phyloP scores from a whole-genome alignment of 2,329 filamentous ascomycete genomes.

The Monilinia laxa region DNA sequence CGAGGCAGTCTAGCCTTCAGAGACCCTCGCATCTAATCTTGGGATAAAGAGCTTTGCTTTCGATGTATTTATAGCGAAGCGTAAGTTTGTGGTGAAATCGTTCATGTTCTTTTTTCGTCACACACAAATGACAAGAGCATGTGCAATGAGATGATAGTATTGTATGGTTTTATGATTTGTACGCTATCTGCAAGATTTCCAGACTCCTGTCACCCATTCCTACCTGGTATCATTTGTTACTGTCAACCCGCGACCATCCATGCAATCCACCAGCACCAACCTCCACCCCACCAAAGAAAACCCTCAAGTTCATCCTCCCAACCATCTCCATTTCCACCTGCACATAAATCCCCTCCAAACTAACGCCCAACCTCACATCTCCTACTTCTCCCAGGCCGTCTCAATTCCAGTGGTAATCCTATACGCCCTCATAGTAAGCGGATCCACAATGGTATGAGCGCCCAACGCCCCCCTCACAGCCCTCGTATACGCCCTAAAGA shows the following conservation, averaged over 20 bases:
- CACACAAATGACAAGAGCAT: too few species aligned
- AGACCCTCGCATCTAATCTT: too few species aligned
- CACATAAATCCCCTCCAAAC: not conserved
- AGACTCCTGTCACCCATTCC: not conserved
- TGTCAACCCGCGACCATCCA: not conserved
- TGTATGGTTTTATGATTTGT: not conserved
- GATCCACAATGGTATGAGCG: conserved; percentile 4
- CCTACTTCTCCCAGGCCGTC: too few species aligned
- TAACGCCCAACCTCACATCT: not conserved
- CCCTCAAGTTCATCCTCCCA: too few species aligned
- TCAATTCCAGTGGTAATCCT: not conserved
- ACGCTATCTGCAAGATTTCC: not conserved
- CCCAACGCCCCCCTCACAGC: not conserved
- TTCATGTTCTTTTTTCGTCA: too few species aligned
- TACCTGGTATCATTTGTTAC: too few species aligned
- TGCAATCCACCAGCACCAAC: not conserved
- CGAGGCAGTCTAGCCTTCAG: too few species aligned
- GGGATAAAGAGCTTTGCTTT: too few species aligned
- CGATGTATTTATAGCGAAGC: not conserved
- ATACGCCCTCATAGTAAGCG: not conserved
- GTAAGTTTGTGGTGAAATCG: too few species aligned
- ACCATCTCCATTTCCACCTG: too few species aligned
- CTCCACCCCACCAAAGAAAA: not conserved
- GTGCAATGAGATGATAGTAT: too few species aligned
- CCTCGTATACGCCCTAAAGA: conserved; percentile 21